phyloP scores from a whole-genome alignment of 2,329 filamentous ascomycete genomes.

The Proliferodiscus dingleyae region DNA sequence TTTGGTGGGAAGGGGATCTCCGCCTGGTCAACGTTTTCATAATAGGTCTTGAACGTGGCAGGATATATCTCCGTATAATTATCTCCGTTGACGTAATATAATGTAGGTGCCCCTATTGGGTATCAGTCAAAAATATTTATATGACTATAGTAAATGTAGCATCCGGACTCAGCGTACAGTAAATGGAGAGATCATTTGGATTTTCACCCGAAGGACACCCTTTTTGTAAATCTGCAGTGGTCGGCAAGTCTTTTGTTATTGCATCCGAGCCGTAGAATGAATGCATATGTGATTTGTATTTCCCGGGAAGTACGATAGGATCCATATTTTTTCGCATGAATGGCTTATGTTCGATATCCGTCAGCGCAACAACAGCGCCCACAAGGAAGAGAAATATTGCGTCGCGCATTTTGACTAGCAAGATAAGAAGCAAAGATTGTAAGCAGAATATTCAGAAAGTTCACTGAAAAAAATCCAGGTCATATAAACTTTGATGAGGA shows the following conservation, averaged over 20 bases:
- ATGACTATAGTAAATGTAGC: no score
- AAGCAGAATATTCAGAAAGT: no score
- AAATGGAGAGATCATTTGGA: slow-evolving; percentile 42
- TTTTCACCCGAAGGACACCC: slow-evolving; percentile 41
- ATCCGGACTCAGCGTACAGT: no score
- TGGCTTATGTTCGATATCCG: slow-evolving; percentile 5
- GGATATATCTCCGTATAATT: slow-evolving; percentile 32
- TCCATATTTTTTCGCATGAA: slow-evolving; percentile 44
- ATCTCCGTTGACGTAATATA: slow-evolving; percentile 32
- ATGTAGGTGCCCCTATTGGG: slow-evolving; percentile 40
- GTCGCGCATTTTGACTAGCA: no score
- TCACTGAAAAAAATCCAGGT: no score
- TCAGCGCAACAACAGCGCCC: slow-evolving; percentile 1
- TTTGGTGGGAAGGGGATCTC: slow-evolving; percentile 43
- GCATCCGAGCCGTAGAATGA: slow-evolving; percentile 41
- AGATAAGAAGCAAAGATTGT: no score
- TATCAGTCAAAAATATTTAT: no score
- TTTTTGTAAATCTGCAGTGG: slow-evolving; percentile 34
- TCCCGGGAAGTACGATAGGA: slow-evolving; percentile 37
- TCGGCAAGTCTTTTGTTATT: slow-evolving; percentile 35
- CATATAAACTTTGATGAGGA: no score
- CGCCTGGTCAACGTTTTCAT: slow-evolving; percentile 38
- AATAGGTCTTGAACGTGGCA: slow-evolving; percentile 42
- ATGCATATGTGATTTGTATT: slow-evolving; percentile 39
- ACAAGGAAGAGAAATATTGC: slow-evolving; percentile 1